Conservation (phyloP, 2,329 filamentous ascomycete genomes). For the Ophiostoma triangulosporum region DNA sequence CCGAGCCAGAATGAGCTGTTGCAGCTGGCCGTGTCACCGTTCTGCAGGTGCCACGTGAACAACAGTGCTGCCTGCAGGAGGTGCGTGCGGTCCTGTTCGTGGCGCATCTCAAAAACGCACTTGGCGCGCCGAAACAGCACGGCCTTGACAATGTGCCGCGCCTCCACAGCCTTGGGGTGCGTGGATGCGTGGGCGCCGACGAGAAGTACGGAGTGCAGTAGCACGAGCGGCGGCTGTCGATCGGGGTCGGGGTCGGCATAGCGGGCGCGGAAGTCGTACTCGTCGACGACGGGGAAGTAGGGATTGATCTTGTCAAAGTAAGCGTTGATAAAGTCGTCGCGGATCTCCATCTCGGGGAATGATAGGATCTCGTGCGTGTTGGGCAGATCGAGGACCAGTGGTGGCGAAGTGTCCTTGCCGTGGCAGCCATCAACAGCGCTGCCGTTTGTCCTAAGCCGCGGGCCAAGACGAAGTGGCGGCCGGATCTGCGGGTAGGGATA, state of each 20-base stretch:
- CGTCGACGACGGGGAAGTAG: constrained; percentile 10
- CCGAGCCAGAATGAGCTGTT: constrained; percentile 9
- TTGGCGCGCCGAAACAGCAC: constrained; percentile 6
- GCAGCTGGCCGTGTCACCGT: constrained; percentile 5
- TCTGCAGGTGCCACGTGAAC: constrained; percentile 9
- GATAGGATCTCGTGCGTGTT: constrained; percentile 5
- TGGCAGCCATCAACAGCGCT: too few species aligned
- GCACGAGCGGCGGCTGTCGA: constrained; percentile 4
- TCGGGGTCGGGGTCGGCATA: constrained; percentile 5
- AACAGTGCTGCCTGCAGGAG: constrained; percentile 8
- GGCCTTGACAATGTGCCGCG: constrained; percentile 7
- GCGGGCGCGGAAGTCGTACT: constrained; percentile 5
- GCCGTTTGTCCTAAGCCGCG: neutral
- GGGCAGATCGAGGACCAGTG: neutral
- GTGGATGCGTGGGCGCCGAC: constrained; percentile 8
- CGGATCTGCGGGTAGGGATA: constrained; percentile 9
- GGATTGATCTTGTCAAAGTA: constrained; percentile 10
- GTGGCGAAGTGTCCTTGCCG: neutral
- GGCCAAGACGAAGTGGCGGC: neutral
- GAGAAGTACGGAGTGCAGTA: constrained; percentile 6
- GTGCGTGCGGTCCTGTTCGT: constrained; percentile 7
- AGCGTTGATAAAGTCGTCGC: constrained; percentile 10
- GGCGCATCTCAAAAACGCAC: constrained; percentile 10
- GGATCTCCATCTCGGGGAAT: constrained; percentile 9
- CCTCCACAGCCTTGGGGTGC: constrained; percentile 2